A percentile compares a stretch with the other conserved stretches of the same genome.
phyloP scores from a whole-genome alignment of 306 rosid species.

The Benincasa hispida region DNA sequence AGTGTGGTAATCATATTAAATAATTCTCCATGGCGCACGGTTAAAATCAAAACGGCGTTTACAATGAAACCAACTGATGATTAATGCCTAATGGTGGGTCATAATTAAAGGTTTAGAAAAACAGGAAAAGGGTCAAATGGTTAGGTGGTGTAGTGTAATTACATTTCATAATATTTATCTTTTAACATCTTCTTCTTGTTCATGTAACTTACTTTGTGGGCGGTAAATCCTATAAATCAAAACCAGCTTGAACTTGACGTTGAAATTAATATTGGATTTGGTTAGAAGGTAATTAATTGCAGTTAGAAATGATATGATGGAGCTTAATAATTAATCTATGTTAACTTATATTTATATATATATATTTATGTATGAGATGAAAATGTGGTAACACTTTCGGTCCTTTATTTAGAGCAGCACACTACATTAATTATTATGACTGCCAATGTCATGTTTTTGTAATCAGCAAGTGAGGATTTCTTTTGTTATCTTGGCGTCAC shows the following conservation, averaged over 20 bases:
- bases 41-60: background rate
- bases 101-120: slow-evolving; percentile 2
- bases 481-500: slow-evolving; percentile 34
- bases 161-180: background rate
- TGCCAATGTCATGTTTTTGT: slow-evolving; percentile 10
- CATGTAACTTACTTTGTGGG: background rate
- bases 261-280: slow-evolving; percentile 1
- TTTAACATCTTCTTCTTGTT: background rate
- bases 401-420: slow-evolving; percentile 9
- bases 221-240: background rate
- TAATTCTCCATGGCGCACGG: background rate
- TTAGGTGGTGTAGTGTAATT: background rate
- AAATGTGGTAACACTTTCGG: slow-evolving; percentile 9
- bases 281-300: slow-evolving; percentile 2
- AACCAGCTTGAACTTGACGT: background rate
- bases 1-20: background rate
- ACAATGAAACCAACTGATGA: background rate
- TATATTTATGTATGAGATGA: background rate
- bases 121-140: background rate
- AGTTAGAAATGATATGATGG: slow-evolving; percentile 7
- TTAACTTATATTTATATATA: background rate
- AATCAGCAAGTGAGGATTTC: slow-evolving; percentile 7
- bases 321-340: background rate
- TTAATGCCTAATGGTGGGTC: background rate
- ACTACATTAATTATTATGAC: slow-evolving; percentile 5